Evolutionary conservation across 2,329 filamentous ascomycete genomes (phyloP).

Genomic region (Fusarium concolor): DNA sequence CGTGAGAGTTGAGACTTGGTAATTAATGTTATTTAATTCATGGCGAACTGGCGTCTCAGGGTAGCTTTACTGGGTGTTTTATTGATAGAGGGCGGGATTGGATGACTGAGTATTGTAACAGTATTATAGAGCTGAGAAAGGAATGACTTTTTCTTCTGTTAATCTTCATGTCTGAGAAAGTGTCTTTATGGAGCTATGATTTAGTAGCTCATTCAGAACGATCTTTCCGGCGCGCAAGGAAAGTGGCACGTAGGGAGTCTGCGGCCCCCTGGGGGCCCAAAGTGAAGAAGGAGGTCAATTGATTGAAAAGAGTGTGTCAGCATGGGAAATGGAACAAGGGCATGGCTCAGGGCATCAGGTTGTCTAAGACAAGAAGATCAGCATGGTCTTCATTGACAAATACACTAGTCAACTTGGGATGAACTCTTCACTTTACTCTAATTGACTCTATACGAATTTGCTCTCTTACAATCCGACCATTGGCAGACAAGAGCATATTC

Average conservation of each 20-base stretch:
- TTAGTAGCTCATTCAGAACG: too few relatives aligned
- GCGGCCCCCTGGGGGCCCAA: too few relatives aligned
- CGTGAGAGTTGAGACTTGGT: slow-evolving; percentile 12
- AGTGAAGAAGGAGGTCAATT: too few relatives aligned
- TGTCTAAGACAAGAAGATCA: not conserved
- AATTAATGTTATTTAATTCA: not conserved
- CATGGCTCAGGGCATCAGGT: not conserved
- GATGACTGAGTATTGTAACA: not conserved
- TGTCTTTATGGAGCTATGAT: not conserved
- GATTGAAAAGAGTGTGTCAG: too few relatives aligned
- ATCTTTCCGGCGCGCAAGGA: too few relatives aligned
- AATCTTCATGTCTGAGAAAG: not conserved
- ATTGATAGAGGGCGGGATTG: slow-evolving; percentile 3
- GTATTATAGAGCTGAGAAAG: not conserved
- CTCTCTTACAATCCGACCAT: not conserved
- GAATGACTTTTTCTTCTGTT: not conserved
- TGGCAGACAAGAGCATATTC: not conserved
- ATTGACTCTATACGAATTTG: too few relatives aligned
- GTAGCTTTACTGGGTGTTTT: not conserved
- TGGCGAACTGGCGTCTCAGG: slow-evolving; percentile 29
- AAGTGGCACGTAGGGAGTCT: too few relatives aligned
- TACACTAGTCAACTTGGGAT: too few relatives aligned
- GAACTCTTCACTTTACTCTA: too few relatives aligned
- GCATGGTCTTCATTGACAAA: not conserved
- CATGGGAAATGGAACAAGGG: too few relatives aligned